Percentiles rank a stretch among this genome's conserved stretches.
Conservation (phyloP, 164 flowering plant species). For the Euptelea pleiosperma region DNA sequence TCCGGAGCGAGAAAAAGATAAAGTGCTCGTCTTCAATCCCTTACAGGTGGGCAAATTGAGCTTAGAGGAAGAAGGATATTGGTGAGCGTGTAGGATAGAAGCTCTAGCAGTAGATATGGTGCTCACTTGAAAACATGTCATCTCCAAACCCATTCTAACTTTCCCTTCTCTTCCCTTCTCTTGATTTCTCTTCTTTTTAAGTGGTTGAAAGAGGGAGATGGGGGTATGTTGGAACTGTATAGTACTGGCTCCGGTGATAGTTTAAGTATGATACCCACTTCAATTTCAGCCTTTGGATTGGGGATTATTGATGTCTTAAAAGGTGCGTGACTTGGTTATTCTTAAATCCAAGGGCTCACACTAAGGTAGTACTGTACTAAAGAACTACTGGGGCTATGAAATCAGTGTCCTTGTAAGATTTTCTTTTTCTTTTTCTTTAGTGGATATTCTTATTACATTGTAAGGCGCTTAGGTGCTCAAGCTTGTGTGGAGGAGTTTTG, state of each 20-base stretch:
- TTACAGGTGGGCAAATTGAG: conserved; percentile 31
- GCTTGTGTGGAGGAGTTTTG: conserved; percentile 24
- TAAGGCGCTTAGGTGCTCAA: conserved; percentile 20
- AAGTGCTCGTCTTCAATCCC: conserved; percentile 25
- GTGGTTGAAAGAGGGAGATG: too few relatives aligned
- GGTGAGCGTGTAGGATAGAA: conserved; percentile 18
- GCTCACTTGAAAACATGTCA: conserved; percentile 43
- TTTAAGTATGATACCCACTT: too few relatives aligned
- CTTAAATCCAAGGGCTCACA: too few relatives aligned
- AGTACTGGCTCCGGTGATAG: too few relatives aligned
- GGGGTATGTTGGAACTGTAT: too few relatives aligned
- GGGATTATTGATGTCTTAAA: too few relatives aligned
- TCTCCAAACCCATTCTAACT: conserved; percentile 38
- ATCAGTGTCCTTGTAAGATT: too few relatives aligned
- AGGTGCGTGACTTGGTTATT: too few relatives aligned
- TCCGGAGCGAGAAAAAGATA: conserved; percentile 14
- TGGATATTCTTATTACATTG: conserved; percentile 26
- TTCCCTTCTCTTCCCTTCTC: neutral
- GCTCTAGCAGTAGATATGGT: conserved; percentile 35
- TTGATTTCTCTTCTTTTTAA: too few relatives aligned
- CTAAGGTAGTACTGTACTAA: too few relatives aligned
- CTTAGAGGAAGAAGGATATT: conserved; percentile 25
- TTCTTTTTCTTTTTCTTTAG: neutral
- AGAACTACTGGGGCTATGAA: too few relatives aligned
- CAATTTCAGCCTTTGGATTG: conserved; percentile 4